phyloP scores from a whole-genome alignment of 257 asterid genomes.

The Scutellaria barbata region DNA sequence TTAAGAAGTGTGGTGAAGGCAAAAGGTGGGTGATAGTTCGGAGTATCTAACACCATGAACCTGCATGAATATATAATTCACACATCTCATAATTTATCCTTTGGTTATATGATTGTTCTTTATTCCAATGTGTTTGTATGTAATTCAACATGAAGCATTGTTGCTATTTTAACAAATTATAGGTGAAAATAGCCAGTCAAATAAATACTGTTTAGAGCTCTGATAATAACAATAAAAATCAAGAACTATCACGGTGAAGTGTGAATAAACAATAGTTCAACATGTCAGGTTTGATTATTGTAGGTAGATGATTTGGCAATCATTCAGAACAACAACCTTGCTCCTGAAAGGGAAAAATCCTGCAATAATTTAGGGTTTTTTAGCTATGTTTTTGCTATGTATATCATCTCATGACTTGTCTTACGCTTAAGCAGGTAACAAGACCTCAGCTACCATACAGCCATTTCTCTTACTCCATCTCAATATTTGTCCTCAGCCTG shows the following conservation, averaged over 20 bases:
- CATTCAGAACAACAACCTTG: no score
- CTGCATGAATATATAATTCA: slow-evolving; percentile 18
- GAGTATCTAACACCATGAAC: slow-evolving; percentile 24
- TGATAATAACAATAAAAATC: slow-evolving; percentile 20
- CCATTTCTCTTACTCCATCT: slow-evolving; percentile 90
- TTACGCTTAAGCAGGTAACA: slow-evolving; percentile 54
- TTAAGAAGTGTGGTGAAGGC: slow-evolving; percentile 81
- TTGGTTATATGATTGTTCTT: slow-evolving; percentile 15
- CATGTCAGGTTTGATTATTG: not conserved
- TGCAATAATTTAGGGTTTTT: no score
- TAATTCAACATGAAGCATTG: slow-evolving; percentile 20
- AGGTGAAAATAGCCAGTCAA: slow-evolving; percentile 1
- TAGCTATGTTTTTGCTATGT: not conserved
- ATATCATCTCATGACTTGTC: slow-evolving; percentile 26
- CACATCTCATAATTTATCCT: not conserved
- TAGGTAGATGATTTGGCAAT: no score
- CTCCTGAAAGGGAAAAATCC: no score
- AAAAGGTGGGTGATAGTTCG: slow-evolving; percentile 55
- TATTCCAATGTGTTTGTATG: slow-evolving; percentile 6
- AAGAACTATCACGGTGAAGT: not conserved
- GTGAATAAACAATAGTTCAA: not conserved
- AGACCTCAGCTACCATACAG: slow-evolving; percentile 80
- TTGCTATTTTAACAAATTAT: slow-evolving; percentile 23
- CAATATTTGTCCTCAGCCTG: slow-evolving; percentile 70
- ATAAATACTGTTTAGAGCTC: not conserved